Base-by-base conservation (phyloP, 768 basidiomycete genomes). In the Boletus reticulatus region DNA sequence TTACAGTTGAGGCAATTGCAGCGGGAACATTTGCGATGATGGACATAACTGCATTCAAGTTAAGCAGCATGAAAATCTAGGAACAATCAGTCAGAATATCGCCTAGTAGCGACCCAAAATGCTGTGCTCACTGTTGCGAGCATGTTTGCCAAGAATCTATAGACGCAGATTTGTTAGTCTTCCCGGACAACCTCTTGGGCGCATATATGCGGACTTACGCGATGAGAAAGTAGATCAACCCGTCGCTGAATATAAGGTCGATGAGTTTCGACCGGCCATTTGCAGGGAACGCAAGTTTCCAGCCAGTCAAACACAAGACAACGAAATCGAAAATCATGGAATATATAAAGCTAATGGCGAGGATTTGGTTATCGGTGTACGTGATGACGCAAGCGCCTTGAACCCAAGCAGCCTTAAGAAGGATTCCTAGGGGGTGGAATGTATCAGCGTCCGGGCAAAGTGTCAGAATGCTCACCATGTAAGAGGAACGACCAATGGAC, bases 1-100 rank as follows among this genome's bases (percentile, higher is more conserved):
- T 61, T 56, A 88, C 87, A 38, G 86, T 88, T 41, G 84, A 84
- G 4, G 82, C 79, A 56, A 88, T 81, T 17, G 85, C 85, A 34
- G 87, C 85, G 4, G 87, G 87, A 42, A 88, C 85, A 60, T 88
- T 88, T 44, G 81, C 82, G 50, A 88, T 84, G 67, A 89, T 82
- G 32, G 83, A 84, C 84, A 87, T 85, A 52, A 87, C 80, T n/a
- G 82, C 76, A 60, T 87, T 88, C 50, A 87, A 73, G 69, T 88
- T 77, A 16, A 88, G 70, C 41, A 88, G 68, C 84, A 87, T 86
- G 70, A 87, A 86, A 52, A 76, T 69, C 75, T 78, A 54, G 14
- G 29, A 46, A 27, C 7, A 27, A 19, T 50, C 44, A 16, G 44
- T 50, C 22, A 53, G 54, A 27, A 61, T 50, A 45, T 10, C 20